Evolutionary conservation across 176 grass and related monocot genomes (phyloP), one percentile per base, ranked within the genome.

Genomic region (Poa annua): DNA sequence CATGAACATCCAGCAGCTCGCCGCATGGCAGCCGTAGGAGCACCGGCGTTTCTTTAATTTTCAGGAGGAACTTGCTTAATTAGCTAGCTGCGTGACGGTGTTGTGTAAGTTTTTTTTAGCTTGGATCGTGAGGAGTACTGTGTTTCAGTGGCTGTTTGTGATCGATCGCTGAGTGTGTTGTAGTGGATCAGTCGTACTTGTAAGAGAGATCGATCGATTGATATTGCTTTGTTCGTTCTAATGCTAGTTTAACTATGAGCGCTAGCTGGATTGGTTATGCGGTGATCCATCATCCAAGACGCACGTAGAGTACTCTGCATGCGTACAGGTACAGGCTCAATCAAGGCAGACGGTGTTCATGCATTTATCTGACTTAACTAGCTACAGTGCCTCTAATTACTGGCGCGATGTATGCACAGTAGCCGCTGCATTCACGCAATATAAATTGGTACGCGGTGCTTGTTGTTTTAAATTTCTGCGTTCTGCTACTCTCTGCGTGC

Each of bases 1-100:
- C 13, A 91, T 94, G 74, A 97, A 97, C 86, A 97, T 97, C 80
- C 74, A 89, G 50, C 88, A 97, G 88, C 92, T 97, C 54, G 88
- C 90, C 11, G 80, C 84, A 0, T 87, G 88, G 88, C 84, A 87
- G 75, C 88, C 88, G 13, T 86, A 85, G 78, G 3, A 11, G 29
- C 2, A 8, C 48, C 51, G 29, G 52, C 24, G 52, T 24, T 41
- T 56, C 39, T 20, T 61, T 15, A 14, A 21, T 11, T 10, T 4
- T 0, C 48, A 6, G 3, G 48, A 42, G 36, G 36, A 69, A 67
- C 34, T 67, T 41, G 59, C 59, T 29, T 32, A 29, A 25, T 38
- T 15, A 73, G 44, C 45, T 29, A 11, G 7, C 34, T n/a, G 10
- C 65, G 32, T 67, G 11, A 66, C 63, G 33, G 71, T 74, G 70